phyloP scores from a whole-genome alignment of 805 yeast species.

The Starmerella lactis-condensi region DNA sequence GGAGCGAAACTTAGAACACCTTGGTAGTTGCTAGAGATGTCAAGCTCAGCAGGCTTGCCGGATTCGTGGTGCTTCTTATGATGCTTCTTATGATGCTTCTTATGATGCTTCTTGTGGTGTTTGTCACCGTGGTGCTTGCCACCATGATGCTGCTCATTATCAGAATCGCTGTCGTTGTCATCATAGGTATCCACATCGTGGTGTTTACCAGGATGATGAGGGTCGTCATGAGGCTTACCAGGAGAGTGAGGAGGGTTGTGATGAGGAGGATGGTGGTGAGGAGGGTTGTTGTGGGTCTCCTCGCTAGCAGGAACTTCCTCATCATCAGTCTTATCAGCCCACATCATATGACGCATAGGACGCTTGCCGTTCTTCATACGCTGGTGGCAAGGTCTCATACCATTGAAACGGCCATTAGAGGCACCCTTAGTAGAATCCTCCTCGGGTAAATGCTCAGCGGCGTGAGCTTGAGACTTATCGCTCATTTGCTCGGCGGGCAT shows the following conservation, averaged over 20 bases:
- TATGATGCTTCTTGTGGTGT: neutral
- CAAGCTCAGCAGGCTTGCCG: neutral
- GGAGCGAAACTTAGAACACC: conserved; percentile 6
- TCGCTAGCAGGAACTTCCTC: neutral
- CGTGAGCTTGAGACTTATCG: conserved; percentile 1
- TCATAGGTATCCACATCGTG: neutral
- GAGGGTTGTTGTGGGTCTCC: neutral
- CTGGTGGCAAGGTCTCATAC: conserved; percentile 1
- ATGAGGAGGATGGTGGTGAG: conserved; percentile 1
- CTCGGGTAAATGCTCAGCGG: conserved; percentile 1
- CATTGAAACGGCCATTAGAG: neutral
- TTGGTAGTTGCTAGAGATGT: neutral
- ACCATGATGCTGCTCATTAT: neutral
- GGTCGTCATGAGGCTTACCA: no score
- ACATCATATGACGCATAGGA: neutral
- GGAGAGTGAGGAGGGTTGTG: no score
- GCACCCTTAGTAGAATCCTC: conserved; percentile 1
- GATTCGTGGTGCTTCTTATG: neutral
- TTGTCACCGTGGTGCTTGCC: neutral
- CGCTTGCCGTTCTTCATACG: neutral
- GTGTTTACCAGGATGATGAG: no score
- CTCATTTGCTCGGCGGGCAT: neutral
- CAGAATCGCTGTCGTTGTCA: neutral
- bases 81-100: neutral
- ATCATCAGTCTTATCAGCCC: neutral